These are phyloP conservation scores for Lipomyces mesembrius DNA, from an alignment of 805 yeast genomes.

Conservation along the genomic window DNA sequence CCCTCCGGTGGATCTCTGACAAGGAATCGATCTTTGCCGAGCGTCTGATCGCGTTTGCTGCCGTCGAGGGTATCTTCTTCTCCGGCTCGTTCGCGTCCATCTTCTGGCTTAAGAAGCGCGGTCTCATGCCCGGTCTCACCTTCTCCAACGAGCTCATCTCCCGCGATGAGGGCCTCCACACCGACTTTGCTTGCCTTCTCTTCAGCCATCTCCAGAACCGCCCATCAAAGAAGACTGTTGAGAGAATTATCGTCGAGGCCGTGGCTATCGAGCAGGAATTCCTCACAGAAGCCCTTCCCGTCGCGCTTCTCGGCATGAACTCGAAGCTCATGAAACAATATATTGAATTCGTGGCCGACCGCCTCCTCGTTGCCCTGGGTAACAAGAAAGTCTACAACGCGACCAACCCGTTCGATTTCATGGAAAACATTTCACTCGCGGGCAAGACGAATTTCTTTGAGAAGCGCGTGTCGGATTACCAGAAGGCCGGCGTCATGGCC, in stretches of 20 bases:
- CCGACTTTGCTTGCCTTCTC: conserved; percentile 95
- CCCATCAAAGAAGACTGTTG: conserved; percentile 78
- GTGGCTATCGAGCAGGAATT: conserved; percentile 92
- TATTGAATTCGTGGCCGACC: conserved; percentile 96
- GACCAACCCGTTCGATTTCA: conserved; percentile 94
- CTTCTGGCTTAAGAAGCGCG: conserved; percentile 98
- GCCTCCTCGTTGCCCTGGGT: conserved; percentile 88
- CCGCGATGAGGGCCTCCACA: conserved; percentile 98
- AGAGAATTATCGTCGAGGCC: conserved; percentile 90
- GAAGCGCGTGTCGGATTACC: conserved; percentile 98
- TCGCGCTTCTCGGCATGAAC: conserved; percentile 93
- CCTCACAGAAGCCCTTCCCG: conserved; percentile 94
- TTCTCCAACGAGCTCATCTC: conserved; percentile 97
- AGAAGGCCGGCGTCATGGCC: conserved; percentile 99
- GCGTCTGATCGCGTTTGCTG: conserved; percentile 97
- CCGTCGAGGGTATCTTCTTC: conserved; percentile 98
- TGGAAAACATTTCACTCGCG: conserved; percentile 97
- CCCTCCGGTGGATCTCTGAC: conserved; percentile 94
- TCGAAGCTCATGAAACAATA: conserved; percentile 92
- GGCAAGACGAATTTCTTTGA: conserved; percentile 99
- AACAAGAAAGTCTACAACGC: conserved; percentile 85
- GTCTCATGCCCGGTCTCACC: conserved; percentile 98
- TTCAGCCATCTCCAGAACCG: conserved; percentile 91
- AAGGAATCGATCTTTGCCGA: conserved; percentile 88
- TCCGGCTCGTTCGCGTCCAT: conserved; percentile 98